A percentile compares a stretch with the other conserved stretches of the same genome.
Evolutionary conservation across 78 protist genomes (phyloP).

Genomic region (Dictyostelium brefeldianum): DNA sequence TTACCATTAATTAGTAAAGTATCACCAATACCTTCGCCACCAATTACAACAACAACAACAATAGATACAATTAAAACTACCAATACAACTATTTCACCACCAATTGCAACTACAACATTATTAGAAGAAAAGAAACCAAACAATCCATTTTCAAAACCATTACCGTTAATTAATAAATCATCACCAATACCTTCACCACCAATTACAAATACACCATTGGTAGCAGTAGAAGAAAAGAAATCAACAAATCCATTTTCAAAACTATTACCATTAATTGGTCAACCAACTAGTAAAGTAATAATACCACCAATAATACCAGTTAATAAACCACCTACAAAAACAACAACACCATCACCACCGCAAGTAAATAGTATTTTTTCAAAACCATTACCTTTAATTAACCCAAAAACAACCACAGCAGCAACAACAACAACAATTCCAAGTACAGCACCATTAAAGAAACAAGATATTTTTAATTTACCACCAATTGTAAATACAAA

Average conservation of each 20-base stretch:
- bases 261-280: constrained; percentile 5
- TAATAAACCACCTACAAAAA: not conserved
- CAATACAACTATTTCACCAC: not conserved
- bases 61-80: not conserved
- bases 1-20: not conserved
- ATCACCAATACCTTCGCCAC: not conserved
- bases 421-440: not conserved
- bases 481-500: not conserved
- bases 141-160: not conserved
- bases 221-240: not conserved
- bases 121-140: not conserved
- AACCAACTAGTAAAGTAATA: not conserved
- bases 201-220: no score
- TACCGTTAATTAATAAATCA: not conserved
- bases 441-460: not conserved
- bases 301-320: not conserved
- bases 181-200: not conserved
- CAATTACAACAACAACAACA: not conserved
- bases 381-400: constrained; percentile 28
- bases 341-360: not conserved
- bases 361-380: not conserved
- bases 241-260: not conserved
- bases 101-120: not conserved
- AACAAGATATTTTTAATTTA: constrained; percentile 7
- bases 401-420: not conserved